Evolutionary conservation across 2,329 filamentous ascomycete genomes (phyloP), one percentile per base, ranked within the genome.

Genomic region (Fonsecaea monophora): DNA sequence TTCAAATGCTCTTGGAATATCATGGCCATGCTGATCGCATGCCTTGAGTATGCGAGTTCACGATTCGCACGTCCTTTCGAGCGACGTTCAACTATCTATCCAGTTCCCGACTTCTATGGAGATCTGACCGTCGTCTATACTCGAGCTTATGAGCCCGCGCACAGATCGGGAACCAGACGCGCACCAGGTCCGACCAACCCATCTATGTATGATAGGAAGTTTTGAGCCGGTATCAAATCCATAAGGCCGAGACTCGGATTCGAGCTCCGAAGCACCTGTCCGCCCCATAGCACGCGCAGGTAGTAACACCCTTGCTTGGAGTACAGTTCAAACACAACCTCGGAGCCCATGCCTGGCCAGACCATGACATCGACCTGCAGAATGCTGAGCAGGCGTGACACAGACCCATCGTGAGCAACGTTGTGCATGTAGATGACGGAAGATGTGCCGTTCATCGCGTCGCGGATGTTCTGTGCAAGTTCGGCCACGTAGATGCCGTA

Each of bases 331-430:
- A 94, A 92, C 0, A 93, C 86, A 0, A 94, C 82, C 78, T 94
- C 91, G 9, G 87, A 83, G 0, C 91, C 91, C 91, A 94, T 93
- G 0, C 91, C 91, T 0, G 91, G 91, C 91, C 91, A 94, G 0
- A 92, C 87, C 91, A 94, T 94, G 60, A 82, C 77, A 25, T 92
- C 88, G 1, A 90, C 74, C 78, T 94, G 91, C 74, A 95, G 75
- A 15, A 94, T 84, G 2, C 86, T 86, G 25, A 95, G 80, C 6
- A 94, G 73, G 2, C 87, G 80, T 10, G 89, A 87, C 6, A 94
- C 74, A 3, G 87, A 89, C 2, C 92, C 92, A 72, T 95, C 92
- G 73, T 96, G 92, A 2, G 91, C 92, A 42, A 95, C 84, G 70
- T 94, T 94, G 74, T 95, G 92, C 53, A 87, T 79, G 75, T 92